Base-by-base conservation (phyloP, 148 eudicot genomes). In the Fagopyrum tataricum region DNA sequence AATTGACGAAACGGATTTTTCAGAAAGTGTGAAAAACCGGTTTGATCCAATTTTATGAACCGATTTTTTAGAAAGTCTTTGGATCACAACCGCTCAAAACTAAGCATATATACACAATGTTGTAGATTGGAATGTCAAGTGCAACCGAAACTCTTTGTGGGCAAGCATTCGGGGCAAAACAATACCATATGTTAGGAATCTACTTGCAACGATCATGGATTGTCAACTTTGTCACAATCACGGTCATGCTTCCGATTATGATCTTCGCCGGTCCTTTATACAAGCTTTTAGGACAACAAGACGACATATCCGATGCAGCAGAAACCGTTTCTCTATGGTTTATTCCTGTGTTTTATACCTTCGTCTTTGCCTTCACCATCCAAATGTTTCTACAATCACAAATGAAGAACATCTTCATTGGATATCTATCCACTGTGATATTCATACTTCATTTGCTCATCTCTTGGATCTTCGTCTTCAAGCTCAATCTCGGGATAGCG, bases 311-410 rank as follows among this genome's bases (percentile, higher is more conserved):
- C 3, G 66, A 56, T 37, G 85, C 77, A 10, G 80, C 90, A 0
- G 85, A 77, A 49, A 52, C 46, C 6, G 82, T 88, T 17, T 75
- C 92, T 66, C 24, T 85, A 18, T 90, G 96, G 90, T 88, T 86
- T 83, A 84, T 85, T 69, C 84, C 87, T 58, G 48, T 82, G 41
- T 13, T 80, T 58, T 86, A 85, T 62, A 77, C 73, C 44, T 69
- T 78, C 1, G 37, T 31, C 37, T 31, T 31, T 3, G 37, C 37
- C 37, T 31, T 31, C 37, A 31, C 37, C 37, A 81, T 88, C 40
- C 96, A 88, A 71, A 90, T 85, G 90, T 90, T 51, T 52, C 79
- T 90, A 24, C 96, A 88, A 73, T 86, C 89, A 4, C 92, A 88
- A 59, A 76, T 84, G 31, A 90, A 86, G 87, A 90, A 90, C 80